These are phyloP conservation scores for Trichophyton mentagrophytes DNA, from an alignment of 2,329 filamentous ascomycete species.

Conservation along the genomic window DNA sequence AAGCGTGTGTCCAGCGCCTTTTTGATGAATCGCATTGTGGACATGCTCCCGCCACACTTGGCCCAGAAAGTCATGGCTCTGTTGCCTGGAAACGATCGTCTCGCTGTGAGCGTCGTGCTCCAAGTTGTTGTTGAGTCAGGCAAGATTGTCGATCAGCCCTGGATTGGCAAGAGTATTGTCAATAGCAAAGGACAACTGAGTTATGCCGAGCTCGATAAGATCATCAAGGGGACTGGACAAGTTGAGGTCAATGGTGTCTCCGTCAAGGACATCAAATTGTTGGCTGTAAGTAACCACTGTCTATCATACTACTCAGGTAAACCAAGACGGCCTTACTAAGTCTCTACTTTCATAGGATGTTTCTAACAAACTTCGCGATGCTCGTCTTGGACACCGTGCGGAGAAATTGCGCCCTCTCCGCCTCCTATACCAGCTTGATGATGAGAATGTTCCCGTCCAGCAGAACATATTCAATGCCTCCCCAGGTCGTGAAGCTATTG, in stretches of 20 bases:
- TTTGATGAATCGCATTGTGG: constrained; percentile 78
- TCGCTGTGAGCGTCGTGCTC: constrained; percentile 88
- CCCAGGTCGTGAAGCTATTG: constrained; percentile 78
- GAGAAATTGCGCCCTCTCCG: constrained; percentile 74
- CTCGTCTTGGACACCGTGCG: constrained; percentile 66
- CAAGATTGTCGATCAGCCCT: constrained; percentile 73
- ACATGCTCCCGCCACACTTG: constrained; percentile 73
- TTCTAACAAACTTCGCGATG: constrained; percentile 80
- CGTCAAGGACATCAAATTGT: constrained; percentile 64
- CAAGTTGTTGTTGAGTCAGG: constrained; percentile 73
- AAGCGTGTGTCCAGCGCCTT: constrained; percentile 96
- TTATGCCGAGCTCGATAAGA: constrained; percentile 73
- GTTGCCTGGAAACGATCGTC: constrained; percentile 71
- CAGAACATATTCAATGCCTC: constrained; percentile 92
- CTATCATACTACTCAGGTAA: not conserved
- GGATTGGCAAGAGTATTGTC: constrained; percentile 87
- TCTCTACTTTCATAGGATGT: constrained; percentile 43
- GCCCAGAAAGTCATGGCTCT: constrained; percentile 81
- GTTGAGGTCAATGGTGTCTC: constrained; percentile 54
- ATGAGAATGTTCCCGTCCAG: constrained; percentile 95
- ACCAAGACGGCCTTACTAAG: not conserved
- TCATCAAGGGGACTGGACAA: constrained; percentile 50
- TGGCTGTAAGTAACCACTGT: constrained; percentile 46
- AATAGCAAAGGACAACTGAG: constrained; percentile 79
- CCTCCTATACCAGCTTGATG: constrained; percentile 83